Percentiles rank a stretch among this genome's conserved stretches.
Evolutionary conservation across 768 basidiomycete species (phyloP).

Genomic region (Sarcodon sp.): DNA sequence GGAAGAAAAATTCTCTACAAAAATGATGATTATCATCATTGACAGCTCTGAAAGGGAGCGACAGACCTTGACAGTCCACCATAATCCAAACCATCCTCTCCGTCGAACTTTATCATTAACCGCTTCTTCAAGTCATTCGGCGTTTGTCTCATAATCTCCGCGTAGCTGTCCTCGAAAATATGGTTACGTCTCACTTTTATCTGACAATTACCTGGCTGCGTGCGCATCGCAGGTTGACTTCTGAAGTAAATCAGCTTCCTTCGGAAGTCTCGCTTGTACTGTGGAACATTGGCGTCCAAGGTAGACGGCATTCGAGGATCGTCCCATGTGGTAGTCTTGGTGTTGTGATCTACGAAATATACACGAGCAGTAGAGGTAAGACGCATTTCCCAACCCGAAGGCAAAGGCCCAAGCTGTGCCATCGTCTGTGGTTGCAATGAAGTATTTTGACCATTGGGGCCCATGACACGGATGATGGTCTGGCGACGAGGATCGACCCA

Average conservation of each 20-base stretch:
- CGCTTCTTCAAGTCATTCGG: conserved; percentile 98
- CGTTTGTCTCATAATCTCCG: conserved; percentile 98
- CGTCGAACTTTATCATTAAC: conserved; percentile 99
- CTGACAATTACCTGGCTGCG: conserved; percentile 97
- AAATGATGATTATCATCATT: background rate
- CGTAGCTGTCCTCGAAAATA: conserved; percentile 98
- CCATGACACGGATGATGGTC: conserved; percentile 94
- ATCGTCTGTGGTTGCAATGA: conserved; percentile 91
- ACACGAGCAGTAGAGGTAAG: conserved; percentile 96
- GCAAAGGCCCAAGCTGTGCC: conserved; percentile 91
- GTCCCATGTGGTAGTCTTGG: conserved; percentile 99
- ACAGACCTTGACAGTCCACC: conserved; percentile 89
- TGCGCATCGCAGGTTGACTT: conserved; percentile 94
- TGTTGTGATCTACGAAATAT: conserved; percentile 99
- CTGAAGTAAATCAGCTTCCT: conserved; percentile 99
- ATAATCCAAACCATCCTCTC: conserved; percentile 97
- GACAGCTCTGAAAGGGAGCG: background rate
- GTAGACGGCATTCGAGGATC: conserved; percentile 94
- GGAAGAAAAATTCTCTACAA: conserved; percentile 96
- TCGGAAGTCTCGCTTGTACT: conserved; percentile 99
- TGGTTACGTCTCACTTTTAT: conserved; percentile 97
- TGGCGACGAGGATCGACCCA: conserved; percentile 99
- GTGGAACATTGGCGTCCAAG: conserved; percentile 92
- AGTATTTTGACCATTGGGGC: conserved; percentile 80
- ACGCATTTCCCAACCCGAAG: conserved; percentile 99